Conservation (phyloP, 2,329 filamentous ascomycete genomes). For the Coniochaeta prunicola region DNA sequence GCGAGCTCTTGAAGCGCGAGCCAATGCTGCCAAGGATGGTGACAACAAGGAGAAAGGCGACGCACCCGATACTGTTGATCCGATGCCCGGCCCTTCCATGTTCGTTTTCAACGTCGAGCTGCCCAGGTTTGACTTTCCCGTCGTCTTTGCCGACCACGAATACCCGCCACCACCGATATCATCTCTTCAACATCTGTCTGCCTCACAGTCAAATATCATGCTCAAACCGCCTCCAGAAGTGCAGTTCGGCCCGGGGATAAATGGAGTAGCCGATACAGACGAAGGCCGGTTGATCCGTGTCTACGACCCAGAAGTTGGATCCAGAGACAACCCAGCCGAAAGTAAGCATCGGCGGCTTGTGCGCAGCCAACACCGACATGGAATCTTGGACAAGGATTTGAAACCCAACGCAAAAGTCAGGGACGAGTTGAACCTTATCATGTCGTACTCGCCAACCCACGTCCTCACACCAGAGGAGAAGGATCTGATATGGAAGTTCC, state of each 20-base stretch:
- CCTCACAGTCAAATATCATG: conserved; percentile 60
- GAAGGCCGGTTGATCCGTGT: conserved; percentile 65
- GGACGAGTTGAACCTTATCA: conserved; percentile 85
- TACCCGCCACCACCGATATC: conserved; percentile 83
- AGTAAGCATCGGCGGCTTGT: conserved; percentile 90
- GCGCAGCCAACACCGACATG: conserved; percentile 80
- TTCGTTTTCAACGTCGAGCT: conserved; percentile 88
- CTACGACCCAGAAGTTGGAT: conserved; percentile 88
- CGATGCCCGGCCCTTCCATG: conserved; percentile 39
- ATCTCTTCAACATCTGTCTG: conserved; percentile 56
- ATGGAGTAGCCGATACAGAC: conserved; percentile 50
- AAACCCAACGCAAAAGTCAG: conserved; percentile 95
- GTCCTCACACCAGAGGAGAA: conserved; percentile 84
- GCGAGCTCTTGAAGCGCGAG: conserved; percentile 16
- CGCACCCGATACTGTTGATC: conserved; percentile 33
- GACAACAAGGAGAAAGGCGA: conserved; percentile 29
- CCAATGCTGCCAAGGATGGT: not conserved
- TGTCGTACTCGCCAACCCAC: conserved; percentile 89
- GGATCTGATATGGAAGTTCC: conserved; percentile 94
- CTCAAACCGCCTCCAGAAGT: conserved; percentile 81
- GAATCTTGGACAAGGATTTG: conserved; percentile 88
- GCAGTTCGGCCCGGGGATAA: conserved; percentile 83
- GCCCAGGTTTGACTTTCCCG: conserved; percentile 88
- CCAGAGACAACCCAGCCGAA: conserved; percentile 87
- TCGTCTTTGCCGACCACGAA: conserved; percentile 91